Evolutionary conservation across 352 stramenopile species (phyloP).

Genomic region (Phytophthora pistaciae): DNA sequence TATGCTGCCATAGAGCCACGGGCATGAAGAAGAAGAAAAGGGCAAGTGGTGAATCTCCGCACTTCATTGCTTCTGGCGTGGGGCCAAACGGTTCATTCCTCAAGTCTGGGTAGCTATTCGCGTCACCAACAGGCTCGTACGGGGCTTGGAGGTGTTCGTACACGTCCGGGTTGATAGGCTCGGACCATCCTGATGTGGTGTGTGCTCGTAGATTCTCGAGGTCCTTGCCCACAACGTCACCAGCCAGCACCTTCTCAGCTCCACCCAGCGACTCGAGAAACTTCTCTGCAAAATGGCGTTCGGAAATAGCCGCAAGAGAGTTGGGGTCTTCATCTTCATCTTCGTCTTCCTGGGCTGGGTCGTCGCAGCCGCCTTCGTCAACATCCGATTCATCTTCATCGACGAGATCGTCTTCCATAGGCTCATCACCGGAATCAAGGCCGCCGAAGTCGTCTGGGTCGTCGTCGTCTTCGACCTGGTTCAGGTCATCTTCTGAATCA

Average conservation of each 20-base stretch:
- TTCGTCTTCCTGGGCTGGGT: background rate
- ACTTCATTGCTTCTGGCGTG: conserved; percentile 8
- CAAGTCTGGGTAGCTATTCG: conserved; percentile 5
- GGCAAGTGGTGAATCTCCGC: background rate
- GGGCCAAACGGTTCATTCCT: background rate
- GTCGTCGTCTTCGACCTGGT: too few species aligned
- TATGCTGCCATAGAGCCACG: conserved; percentile 12
- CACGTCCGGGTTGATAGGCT: too few species aligned
- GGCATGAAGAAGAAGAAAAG: conserved; percentile 13
- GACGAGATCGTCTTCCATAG: background rate
- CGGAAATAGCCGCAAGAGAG: background rate
- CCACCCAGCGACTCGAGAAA: too few species aligned
- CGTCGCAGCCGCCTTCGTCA: too few species aligned
- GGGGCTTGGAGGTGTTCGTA: too few species aligned
- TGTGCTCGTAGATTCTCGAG: too few species aligned
- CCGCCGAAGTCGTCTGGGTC: too few species aligned
- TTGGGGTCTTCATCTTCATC: background rate
- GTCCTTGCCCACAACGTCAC: too few species aligned
- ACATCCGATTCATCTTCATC: conserved; percentile 1
- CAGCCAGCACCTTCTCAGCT: too few species aligned
- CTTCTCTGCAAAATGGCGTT: conserved; percentile 8
- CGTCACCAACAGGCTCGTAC: background rate
- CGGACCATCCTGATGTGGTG: too few species aligned
- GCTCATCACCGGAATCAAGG: background rate
- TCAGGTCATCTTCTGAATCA: too few species aligned